Conservation (phyloP, 176 grass and related monocot species). For the Saccharum officinarum region DNA sequence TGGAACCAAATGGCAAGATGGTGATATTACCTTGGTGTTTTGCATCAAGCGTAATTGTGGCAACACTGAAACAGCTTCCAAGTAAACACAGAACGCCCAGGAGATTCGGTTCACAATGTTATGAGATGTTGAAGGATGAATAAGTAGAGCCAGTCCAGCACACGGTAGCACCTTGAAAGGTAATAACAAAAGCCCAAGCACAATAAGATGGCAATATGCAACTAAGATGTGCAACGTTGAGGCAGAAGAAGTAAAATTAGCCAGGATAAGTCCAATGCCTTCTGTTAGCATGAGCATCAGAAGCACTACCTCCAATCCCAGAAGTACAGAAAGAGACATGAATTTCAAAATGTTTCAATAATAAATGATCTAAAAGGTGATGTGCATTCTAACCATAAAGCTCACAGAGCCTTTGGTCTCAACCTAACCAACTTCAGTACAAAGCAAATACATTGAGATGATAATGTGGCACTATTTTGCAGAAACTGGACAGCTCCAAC, state of each 20-base stretch:
- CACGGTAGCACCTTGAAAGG: constrained; percentile 74
- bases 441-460: neutral
- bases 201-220: constrained; percentile 1
- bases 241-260: constrained; percentile 12
- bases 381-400: neutral
- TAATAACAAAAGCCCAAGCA: neutral
- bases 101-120: constrained; percentile 85
- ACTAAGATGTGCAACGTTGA: neutral
- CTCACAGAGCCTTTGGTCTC: neutral
- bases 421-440: neutral
- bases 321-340: neutral
- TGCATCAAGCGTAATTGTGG: constrained; percentile 98
- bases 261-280: neutral
- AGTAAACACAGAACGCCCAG: constrained; percentile 97
- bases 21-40: constrained; percentile 77
- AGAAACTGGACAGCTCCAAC: neutral
- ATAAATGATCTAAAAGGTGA: neutral
- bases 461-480: neutral
- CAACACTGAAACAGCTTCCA: constrained; percentile 96
- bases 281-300: neutral
- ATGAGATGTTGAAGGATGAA: constrained; percentile 96
- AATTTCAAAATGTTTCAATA: neutral
- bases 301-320: neutral
- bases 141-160: constrained; percentile 67
- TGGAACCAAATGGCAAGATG: neutral